Conservation (phyloP, 1,139 yeast species). For the Suhomyces taliae region DNA sequence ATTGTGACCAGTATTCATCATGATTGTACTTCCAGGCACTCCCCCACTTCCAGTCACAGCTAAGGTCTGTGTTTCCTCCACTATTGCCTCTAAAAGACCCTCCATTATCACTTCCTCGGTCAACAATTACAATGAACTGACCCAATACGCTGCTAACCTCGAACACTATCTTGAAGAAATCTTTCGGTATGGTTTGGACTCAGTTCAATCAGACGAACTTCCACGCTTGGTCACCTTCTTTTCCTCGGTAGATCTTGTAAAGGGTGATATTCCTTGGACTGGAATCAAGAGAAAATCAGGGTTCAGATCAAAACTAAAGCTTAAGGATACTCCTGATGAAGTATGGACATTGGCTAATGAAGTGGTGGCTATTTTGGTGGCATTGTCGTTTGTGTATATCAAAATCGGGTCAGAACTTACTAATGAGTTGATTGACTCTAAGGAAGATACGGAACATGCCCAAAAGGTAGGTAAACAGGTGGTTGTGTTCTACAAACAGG, state of each 20-base stretch:
- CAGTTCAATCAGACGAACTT: neutral
- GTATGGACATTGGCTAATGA: conserved; percentile 37
- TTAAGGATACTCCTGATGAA: neutral
- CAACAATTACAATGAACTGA: conserved; percentile 27
- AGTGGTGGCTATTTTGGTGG: conserved; percentile 24
- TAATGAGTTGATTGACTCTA: conserved; percentile 31
- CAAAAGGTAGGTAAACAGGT: conserved; percentile 42
- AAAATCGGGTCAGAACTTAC: conserved; percentile 38
- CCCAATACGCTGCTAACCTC: conserved; percentile 31
- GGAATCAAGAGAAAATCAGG: neutral
- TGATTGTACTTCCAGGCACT: conserved; percentile 19
- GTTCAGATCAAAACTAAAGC: neutral
- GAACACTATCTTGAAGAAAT: conserved; percentile 36
- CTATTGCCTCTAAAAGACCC: conserved; percentile 8
- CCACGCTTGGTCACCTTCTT: neutral
- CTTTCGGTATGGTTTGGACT: conserved; percentile 14
- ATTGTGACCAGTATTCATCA: neutral
- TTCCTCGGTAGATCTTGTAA: neutral
- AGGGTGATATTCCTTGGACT: conserved; percentile 9
- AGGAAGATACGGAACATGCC: conserved; percentile 13
- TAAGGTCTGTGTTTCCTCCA: neutral
- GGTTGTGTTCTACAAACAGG: conserved; percentile 30
- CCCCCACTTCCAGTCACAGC: conserved; percentile 15
- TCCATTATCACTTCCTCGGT: conserved; percentile 6
- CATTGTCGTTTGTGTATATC: conserved; percentile 32